Evolutionary conservation across 2,329 filamentous ascomycete genomes (phyloP), one percentile per base, ranked within the genome.

Genomic region (Thermomyces lanuginosus): DNA sequence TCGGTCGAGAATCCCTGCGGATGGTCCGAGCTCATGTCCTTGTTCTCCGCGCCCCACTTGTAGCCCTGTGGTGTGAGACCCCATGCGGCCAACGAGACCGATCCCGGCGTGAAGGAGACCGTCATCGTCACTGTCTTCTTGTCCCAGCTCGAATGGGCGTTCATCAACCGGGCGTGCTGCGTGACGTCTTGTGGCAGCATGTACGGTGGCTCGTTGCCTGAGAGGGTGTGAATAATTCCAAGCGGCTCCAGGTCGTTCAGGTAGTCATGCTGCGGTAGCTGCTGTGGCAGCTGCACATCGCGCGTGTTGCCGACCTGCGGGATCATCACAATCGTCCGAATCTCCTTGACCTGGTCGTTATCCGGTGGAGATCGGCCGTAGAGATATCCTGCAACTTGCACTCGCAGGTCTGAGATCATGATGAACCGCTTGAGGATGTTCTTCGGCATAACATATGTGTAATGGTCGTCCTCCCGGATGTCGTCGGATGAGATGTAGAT

Each of bases 341-440:
- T 75, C 51, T 98, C 91, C 66, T 95, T 98, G 53, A 98, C 80
- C 46, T 92, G 81, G 38, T 86, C 78, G 46, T 95, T 93, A 57
- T 95, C 89, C 5, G 80, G 76, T 3, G 89, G 84, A 1, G 86
- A 92, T 24, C 72, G 72, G 38, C 89, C 89, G 49, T 98, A 98
- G 1, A 98, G 67, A 51, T 92, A 98, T 1, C 84, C 89, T 9
- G 86, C 84, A 26, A 98, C 84, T 55, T 98, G 89, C 8, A 95
- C 84, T 24, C 91, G 79, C 30, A 98, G 69, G 60, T 98, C 89
- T 24, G 89, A 78, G 46, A 98, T 91, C 13, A 81, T 89, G 58
- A 98, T 95, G 64, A 98, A 98, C 38, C 82, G 80, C 66, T 92
- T 93, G 44, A 98, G 68, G 25, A 98, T 76, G 52, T 98, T 98